Base-by-base conservation (phyloP, 2,329 filamentous ascomycete species). In the Aspergillus hortae region DNA sequence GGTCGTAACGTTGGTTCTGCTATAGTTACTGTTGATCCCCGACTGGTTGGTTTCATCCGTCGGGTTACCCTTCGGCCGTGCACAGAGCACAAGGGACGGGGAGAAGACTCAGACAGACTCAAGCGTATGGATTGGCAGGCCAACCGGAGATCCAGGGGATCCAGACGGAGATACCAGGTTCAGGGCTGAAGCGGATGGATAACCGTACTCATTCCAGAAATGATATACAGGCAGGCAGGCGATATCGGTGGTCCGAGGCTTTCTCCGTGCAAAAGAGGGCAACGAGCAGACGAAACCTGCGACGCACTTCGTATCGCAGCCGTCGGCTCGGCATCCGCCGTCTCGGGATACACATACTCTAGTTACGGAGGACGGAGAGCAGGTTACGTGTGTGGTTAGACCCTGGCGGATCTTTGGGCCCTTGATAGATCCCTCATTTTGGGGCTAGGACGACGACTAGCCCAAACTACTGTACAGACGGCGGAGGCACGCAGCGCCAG, bases 141-240 rank as follows among this genome's bases (percentile, higher is more conserved):
- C 10, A 9, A 30, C 27, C 7, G 27, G 27, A 30, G 35, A 19
- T 19, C 17, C 40, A 12, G 40, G 27, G 7, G 35, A 19, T 19
- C 17, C 40, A 12, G 40, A 12, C 40, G 40, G 40, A 42, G 40
- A 11, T 38, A 38, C 19, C 17, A 42, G 40, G 19, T 38, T 42
- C 40, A 42, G 40, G 40, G 40, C 40, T 42, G 40, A 42, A 23
- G 19, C 40, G 40, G 40, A 42, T 17, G 6, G 10, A 21, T 19
- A 42, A 42, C 27, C 38, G 49, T 38, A 42, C 49, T 43, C n/a
- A n/a, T 35, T 51, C 35, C 10, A 51, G 49, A 42, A 47, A 47
- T 44, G 49, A 51, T 51, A 38, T 35, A 35, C 49, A 46, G 25
- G 2, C 9, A 19, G 17, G 6, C 4, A n/a, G 12, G 35, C 14